These are phyloP conservation scores for Thamnidium elegans DNA, from an alignment of 192 early-diverging fungal genomes.

Conservation along the genomic window DNA sequence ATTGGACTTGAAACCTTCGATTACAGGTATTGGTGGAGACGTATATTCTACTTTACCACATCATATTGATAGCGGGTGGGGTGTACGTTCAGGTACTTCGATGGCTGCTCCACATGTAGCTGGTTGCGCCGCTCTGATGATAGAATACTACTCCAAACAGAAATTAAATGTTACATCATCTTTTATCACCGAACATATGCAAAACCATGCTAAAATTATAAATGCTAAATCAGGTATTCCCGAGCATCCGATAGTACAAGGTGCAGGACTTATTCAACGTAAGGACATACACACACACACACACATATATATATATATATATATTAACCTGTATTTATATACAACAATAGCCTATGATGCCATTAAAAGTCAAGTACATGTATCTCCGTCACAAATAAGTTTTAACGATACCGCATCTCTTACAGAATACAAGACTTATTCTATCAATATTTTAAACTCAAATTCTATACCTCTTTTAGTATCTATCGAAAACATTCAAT, in stretches of 20 bases:
- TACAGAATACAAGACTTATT: slow-evolving; percentile 29
- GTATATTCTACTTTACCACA: slow-evolving; percentile 53
- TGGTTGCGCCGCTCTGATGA: slow-evolving; percentile 46
- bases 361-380: slow-evolving; percentile 31
- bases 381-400: slow-evolving; percentile 49
- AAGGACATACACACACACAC: background rate
- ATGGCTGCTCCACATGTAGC: slow-evolving; percentile 62
- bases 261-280: slow-evolving; percentile 54
- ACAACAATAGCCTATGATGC: slow-evolving; percentile 40
- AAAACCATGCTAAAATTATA: slow-evolving; percentile 29
- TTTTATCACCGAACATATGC: slow-evolving; percentile 28
- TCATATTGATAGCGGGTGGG: slow-evolving; percentile 36
- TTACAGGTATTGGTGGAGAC: slow-evolving; percentile 49
- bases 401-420: slow-evolving; percentile 49
- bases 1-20: slow-evolving; percentile 53
- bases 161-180: slow-evolving; percentile 11
- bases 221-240: background rate
- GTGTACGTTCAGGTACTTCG: slow-evolving; percentile 49
- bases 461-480: slow-evolving; percentile 31
- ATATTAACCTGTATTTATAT: too few species aligned
- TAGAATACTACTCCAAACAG: slow-evolving; percentile 21
- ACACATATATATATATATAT: too few species aligned
- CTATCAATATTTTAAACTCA: slow-evolving; percentile 42
- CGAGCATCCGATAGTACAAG: slow-evolving; percentile 38
- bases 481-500: slow-evolving; percentile 26